phyloP scores from a whole-genome alignment of 345 rosid genomes.

The Salix udensis region DNA sequence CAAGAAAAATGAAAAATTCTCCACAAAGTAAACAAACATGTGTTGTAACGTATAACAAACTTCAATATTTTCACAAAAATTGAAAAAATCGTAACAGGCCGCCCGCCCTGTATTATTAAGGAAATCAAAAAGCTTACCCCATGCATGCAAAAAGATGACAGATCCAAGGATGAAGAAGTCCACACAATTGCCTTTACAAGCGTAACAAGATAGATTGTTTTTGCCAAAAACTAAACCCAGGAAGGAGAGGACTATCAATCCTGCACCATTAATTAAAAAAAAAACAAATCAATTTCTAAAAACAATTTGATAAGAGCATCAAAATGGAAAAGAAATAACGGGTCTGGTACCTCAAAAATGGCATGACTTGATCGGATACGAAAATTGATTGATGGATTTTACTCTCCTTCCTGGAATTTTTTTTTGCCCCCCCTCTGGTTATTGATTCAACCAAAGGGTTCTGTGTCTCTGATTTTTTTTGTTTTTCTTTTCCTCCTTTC shows the following conservation, averaged over 20 bases:
- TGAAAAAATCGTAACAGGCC: neutral
- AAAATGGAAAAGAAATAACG: neutral
- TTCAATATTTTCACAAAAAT: neutral
- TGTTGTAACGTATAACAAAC: neutral
- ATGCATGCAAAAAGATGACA: constrained; percentile 47
- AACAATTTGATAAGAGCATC: neutral
- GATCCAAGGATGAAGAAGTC: constrained; percentile 51
- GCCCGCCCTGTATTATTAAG: neutral
- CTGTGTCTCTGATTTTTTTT: neutral
- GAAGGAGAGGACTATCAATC: constrained; percentile 33
- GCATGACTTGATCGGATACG: constrained; percentile 32
- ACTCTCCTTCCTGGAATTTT: constrained; percentile 20
- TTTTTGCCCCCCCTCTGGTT: constrained; percentile 16
- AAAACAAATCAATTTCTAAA: neutral
- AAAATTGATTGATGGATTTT: neutral
- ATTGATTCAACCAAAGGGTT: constrained; percentile 25
- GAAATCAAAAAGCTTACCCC: constrained; percentile 47
- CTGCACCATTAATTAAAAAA: constrained; percentile 11
- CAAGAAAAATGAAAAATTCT: neutral
- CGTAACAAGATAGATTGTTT: constrained; percentile 22
- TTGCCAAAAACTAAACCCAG: constrained; percentile 38
- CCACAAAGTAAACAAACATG: neutral
- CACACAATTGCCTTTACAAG: constrained; percentile 52
- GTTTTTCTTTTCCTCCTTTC: neutral
- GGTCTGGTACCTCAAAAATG: constrained; percentile 42